A percentile compares a stretch with the other conserved stretches of the same genome.
These are phyloP conservation scores for Styphnolobium japonicum DNA, from an alignment of 306 rosid species.

Conservation along the genomic window DNA sequence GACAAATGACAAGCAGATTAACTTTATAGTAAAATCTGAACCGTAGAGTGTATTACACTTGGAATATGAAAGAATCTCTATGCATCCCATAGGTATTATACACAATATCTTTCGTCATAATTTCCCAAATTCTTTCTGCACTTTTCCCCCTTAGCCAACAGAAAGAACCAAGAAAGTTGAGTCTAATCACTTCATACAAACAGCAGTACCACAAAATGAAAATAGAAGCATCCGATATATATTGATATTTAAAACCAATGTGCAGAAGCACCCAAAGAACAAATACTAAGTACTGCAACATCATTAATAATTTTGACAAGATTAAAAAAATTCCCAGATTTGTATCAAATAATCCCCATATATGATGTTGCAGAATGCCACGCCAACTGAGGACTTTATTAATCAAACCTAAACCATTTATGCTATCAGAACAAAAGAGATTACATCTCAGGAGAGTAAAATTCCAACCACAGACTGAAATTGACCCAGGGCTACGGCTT, in stretches of 20 bases:
- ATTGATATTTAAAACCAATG: neutral
- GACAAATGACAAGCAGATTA: neutral
- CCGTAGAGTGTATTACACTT: too few relatives aligned
- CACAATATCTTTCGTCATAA: neutral
- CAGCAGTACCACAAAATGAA: neutral
- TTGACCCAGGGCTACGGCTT: neutral
- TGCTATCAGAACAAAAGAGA: conserved; percentile 19
- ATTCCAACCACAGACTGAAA: conserved; percentile 12
- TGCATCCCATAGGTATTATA: neutral
- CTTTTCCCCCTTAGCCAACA: neutral
- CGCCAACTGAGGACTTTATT: conserved; percentile 6
- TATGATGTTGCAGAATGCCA: conserved; percentile 15
- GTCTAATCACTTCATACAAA: neutral
- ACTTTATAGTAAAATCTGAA: neutral
- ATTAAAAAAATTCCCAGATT: neutral
- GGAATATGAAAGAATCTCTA: too few relatives aligned
- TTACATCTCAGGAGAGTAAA: neutral
- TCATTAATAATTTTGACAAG: neutral
- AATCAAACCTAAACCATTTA: conserved; percentile 14
- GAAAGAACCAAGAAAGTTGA: neutral
- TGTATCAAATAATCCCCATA: neutral
- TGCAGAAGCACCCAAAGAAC: neutral
- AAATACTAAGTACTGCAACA: neutral
- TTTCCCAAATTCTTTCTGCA: neutral
- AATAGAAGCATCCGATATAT: neutral